Evolutionary conservation across 1,284 basidiomycete species (phyloP), one percentile per base, ranked within the genome.

Genomic region (Lentinula novae-zelandiae): DNA sequence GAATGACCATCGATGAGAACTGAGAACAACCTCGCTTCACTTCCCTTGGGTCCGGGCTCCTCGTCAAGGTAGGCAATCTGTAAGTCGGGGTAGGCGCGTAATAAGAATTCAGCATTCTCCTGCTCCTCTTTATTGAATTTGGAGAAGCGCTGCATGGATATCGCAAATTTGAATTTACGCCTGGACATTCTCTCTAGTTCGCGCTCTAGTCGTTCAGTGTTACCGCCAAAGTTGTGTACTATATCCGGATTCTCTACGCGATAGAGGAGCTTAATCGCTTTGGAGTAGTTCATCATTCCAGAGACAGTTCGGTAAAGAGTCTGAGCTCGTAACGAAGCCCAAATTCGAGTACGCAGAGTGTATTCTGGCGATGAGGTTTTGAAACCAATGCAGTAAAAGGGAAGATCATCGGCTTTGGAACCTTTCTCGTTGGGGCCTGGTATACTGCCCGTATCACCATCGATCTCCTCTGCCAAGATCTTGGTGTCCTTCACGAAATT

Each of bases 261-360:
- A 77, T 99, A 99, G 38, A 99, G 85, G 36, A 99, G 84, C 78
- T 99, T 99, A 87, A 99, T 97, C 17, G 96, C 96, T 80, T 99
- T 99, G 69, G 93, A 92, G 79, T 99, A 99, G 82, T 99, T 99
- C 97, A 99, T 99, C 91, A 99, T 98, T 61, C 97, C 97, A n/a
- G 97, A 99, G n/a, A 99, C 95, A 13, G 97, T 99, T 66, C 97
- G 92, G 77, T 99, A 99, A 39, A 99, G 84, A 0, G 97, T 99
- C 78, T 99, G 97, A 10, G 96, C 96, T 62, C 97, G 93, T 31
- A 99, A 84, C 15, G 96, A 99, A 1, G 97, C 96, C 97, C 97
- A 99, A 69, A 99, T 99, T 75, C 97, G 93, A 0, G 97, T 99
- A 68, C 96, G 95, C 50, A 99, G 87, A 17, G 96, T 99, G 76